Evolutionary conservation across 2,329 filamentous ascomycete species (phyloP), one percentile per base, ranked within the genome.

Genomic region (Arthroderma sp.): DNA sequence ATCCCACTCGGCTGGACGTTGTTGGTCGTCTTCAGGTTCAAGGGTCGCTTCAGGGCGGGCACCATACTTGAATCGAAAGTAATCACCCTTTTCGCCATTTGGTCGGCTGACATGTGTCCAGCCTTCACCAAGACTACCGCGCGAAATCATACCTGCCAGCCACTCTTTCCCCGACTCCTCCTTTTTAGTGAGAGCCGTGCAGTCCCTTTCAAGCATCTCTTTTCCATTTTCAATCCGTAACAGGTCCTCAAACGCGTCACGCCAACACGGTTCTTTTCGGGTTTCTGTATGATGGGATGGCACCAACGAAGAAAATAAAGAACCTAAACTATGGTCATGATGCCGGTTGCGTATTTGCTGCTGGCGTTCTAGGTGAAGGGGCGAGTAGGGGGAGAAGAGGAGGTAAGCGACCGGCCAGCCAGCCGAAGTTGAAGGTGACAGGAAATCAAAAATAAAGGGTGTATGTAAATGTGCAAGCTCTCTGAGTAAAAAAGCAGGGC

Each of bases 241-340:
- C 6, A 80, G 64, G 51, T 80, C 76, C 52, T 78, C 74, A 51
- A 77, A 79, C 0, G 76, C 75, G 42, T 72, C 69, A 10, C 72
- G 66, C 74, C 75, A 78, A 30, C 65, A 64, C 0, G 63, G 62
- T 41, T 63, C 61, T 1, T 47, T 50, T 2, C 40, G 61, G 51
- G 50, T 64, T 58, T 46, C 61, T 45, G 38, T 57, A 49, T 56
- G 61, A 29, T 53, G 65, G 40, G 48, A 57, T 33, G 36, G 46
- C 29, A 52, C 53, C 31, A 62, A 48, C 8, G 61, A 58, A 0
- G 60, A 57, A 50, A 64, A 56, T 43, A 64, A 52, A 5, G 61
- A 63, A 2, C 58, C 59, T 7, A 63, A 55, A 1, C 59, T 50
- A 3, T 49, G 46, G 6, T 58, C 60, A 5, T 51, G 49, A 8